A percentile compares a stretch with the other conserved stretches of the same genome.
Evolutionary conservation across 257 asterid genomes (phyloP).

Genomic region (Capsicum baccatum): DNA sequence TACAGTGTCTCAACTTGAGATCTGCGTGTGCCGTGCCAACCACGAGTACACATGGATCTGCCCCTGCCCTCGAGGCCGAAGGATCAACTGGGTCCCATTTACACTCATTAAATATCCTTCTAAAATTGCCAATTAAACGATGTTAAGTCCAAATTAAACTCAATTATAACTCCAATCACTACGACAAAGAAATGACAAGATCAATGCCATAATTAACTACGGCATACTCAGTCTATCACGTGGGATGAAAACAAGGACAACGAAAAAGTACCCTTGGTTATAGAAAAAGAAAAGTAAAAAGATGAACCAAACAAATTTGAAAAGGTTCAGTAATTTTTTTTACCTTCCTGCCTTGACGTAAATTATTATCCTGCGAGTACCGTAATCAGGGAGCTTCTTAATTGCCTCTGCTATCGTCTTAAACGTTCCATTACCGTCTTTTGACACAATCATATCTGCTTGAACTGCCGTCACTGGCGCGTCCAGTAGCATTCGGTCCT

Average conservation of each 20-base stretch:
- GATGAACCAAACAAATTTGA: background rate
- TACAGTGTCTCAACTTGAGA: too few relatives aligned
- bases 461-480: constrained; percentile 55
- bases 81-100: too few relatives aligned
- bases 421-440: constrained; percentile 80
- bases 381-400: constrained; percentile 75
- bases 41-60: too few relatives aligned
- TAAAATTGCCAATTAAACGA: background rate
- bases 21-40: too few relatives aligned
- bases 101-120: too few relatives aligned
- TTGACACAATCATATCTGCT: constrained; percentile 72
- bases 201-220: background rate
- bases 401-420: constrained; percentile 90
- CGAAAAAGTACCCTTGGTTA: constrained; percentile 25
- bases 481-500: constrained; percentile 63
- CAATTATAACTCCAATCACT: background rate
- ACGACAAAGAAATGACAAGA: background rate
- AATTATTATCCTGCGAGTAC: constrained; percentile 67
- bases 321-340: constrained; percentile 23
- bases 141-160: background rate
- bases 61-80: too few relatives aligned
- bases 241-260: background rate
- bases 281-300: background rate
- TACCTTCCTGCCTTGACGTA: constrained; percentile 97
- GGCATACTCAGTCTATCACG: background rate